Conservation (phyloP, 306 rosid species). For the Trifolium fragiferum region DNA sequence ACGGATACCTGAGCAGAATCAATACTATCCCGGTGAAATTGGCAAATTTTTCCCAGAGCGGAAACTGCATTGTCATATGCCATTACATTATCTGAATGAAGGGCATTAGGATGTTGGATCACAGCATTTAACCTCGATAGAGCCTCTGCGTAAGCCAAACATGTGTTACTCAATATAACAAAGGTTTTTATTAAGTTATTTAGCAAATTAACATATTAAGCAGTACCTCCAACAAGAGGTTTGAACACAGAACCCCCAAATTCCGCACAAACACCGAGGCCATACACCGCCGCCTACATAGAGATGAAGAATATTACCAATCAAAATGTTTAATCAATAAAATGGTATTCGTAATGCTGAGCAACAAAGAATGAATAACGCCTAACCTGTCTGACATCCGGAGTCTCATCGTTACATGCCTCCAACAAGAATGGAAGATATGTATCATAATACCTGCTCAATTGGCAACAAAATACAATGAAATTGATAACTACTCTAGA, state of each 20-base stretch:
- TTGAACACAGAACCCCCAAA: constrained; percentile 87
- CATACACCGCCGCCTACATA: constrained; percentile 94
- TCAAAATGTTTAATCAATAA: constrained; percentile 36
- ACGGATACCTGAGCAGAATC: constrained; percentile 85
- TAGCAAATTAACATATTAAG: constrained; percentile 19
- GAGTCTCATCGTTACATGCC: constrained; percentile 94
- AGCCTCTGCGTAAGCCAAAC: constrained; percentile 73
- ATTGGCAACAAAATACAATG: constrained; percentile 34
- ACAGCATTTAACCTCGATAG: constrained; percentile 90
- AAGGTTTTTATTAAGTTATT: neutral
- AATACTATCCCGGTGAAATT: constrained; percentile 85
- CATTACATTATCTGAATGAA: constrained; percentile 79
- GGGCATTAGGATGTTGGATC: constrained; percentile 87
- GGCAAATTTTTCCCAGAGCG: constrained; percentile 89
- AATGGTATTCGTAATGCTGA: constrained; percentile 10
- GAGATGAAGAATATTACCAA: constrained; percentile 3
- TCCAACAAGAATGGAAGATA: constrained; percentile 94
- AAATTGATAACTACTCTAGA: constrained; percentile 18
- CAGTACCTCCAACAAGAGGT: constrained; percentile 84
- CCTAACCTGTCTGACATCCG: constrained; percentile 98
- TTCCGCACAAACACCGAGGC: constrained; percentile 98
- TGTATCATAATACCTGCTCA: constrained; percentile 86
- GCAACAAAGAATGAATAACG: constrained; percentile 26
- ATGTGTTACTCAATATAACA: constrained; percentile 29
- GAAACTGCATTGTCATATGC: constrained; percentile 99